Base-by-base conservation (phyloP, 2,329 filamentous ascomycete genomes). In the Ascochyta viciae-villosae region DNA sequence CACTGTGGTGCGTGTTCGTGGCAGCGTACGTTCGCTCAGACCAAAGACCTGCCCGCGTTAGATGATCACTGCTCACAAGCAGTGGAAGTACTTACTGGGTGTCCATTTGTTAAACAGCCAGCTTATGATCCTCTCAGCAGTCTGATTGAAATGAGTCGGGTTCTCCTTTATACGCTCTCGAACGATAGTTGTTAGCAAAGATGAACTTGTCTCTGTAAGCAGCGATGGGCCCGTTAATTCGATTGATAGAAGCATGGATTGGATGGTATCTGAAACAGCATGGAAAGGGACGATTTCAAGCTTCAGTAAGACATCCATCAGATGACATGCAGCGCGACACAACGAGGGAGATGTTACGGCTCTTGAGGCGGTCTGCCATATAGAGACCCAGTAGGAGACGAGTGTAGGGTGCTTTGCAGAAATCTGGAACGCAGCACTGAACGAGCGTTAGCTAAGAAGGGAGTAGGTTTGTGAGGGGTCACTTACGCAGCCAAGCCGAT, bases 21-120 rank as follows among this genome's bases (percentile, higher is more conserved):
- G 85, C 83, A n/a, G 87, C 85, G 73, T 89, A 91, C 4, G 81
- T 78, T 51, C 84, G 79, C 67, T 96, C 91, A 16, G 80, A 76
- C 60, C 82, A 77, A 3, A 75, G 77, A 64, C 74, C 75, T 77
- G 29, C 13, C 2, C 6, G n/a, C 44, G 50, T 71, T 23, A 73
- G 57, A 46, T 54, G 44, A 19, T 5, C 13, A n/a, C 8, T 19
- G 3, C 1, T 8, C 6, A 9, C 10, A 1, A 29, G n/a, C 1
- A 29, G 19, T 8, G 10, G 2, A 10, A 12, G 4, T 19, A 74
- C 84, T 72, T 80, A 94, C 91, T 87, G 62, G 92, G 89, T 62
- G 87, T 87, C 92, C 94, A 99, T 66, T 85, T 88, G 31, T 87
- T 84, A 65, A 92, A 87, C 1, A 95, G 74, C 95, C 95, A 99